Conservation (phyloP, 257 asterid species). For the Capsicum chinense region DNA sequence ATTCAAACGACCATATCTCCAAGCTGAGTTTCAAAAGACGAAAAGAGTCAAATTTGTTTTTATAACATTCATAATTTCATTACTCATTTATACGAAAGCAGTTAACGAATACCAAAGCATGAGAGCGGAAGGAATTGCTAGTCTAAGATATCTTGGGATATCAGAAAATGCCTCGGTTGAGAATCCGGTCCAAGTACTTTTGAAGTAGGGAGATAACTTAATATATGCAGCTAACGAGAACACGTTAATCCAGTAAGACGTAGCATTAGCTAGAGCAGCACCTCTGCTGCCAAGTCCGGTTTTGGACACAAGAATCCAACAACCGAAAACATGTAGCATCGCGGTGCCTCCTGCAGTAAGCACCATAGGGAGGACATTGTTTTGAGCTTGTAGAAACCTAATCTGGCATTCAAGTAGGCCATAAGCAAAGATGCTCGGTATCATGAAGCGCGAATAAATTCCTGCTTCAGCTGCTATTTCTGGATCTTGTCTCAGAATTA, state of each 20-base stretch:
- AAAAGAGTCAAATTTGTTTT: background rate
- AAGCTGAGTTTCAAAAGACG: constrained; percentile 41
- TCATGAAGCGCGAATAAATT: constrained; percentile 58
- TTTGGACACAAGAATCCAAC: constrained; percentile 64
- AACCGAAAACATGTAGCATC: constrained; percentile 49
- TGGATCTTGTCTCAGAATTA: constrained; percentile 58
- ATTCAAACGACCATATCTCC: constrained; percentile 79
- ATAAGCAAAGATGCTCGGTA: constrained; percentile 67
- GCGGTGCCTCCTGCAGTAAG: constrained; percentile 59
- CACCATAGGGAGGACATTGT: constrained; percentile 73
- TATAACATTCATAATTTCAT: background rate
- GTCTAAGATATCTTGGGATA: constrained; percentile 56
- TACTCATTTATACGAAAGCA: background rate
- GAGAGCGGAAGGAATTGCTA: constrained; percentile 66
- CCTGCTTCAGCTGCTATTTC: constrained; percentile 71
- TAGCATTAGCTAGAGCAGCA: constrained; percentile 69
- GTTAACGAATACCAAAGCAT: constrained; percentile 59
- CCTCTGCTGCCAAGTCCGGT: constrained; percentile 68
- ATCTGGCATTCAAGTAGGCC: constrained; percentile 67
- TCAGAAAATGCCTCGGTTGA: constrained; percentile 57
- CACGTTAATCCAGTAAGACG: constrained; percentile 69
- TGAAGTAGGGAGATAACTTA: constrained; percentile 54
- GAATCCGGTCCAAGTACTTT: constrained; percentile 61
- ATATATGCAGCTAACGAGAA: constrained; percentile 53
- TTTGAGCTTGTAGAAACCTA: constrained; percentile 68